Evolutionary conservation across 1,139 yeast genomes (phyloP), one percentile per base, ranked within the genome.

Genomic region (Spathaspora sp.): DNA sequence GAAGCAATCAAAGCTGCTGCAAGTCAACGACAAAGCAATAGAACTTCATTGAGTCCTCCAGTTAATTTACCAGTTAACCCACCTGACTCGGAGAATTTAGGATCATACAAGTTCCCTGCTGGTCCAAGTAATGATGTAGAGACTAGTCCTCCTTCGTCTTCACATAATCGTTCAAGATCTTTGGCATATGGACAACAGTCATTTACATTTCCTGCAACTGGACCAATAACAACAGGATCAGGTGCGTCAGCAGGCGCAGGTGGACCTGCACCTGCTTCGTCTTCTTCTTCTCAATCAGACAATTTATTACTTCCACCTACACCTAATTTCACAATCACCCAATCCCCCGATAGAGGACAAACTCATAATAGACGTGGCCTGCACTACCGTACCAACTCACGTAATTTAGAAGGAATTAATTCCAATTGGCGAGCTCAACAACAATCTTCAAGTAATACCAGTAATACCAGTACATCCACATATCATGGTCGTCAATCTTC

Each of bases 1-100:
- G 99, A 93, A 65, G 99, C 99, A n/a, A 91, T 89, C 58, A 85
- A 86, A 56, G 98, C 98, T 4, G 99, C 99, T 13, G 97, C 97
- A 7, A 82, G 82, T 58, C 79, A 74, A 53, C 91, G 90, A 43
- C 96, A 89, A 65, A 63, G 64, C 26, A 74, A 72, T 50, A 61
- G 70, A 53, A 57, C 64, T 27, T 60, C 74, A 2, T 60, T 69
- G 45, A 66, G 78, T 42, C 74, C 36, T 31, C 36, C 36, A 11
- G 36, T 31, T 13, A 11, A n/a, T 27, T 10, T 27, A 27, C 13
- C 31, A 10, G 13, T 13, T 10, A 13, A 13, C 16, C 34, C 9
- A 6, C n/a, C n/a, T 31, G 47, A 42, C 11, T 23, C 49, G 5
- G 72, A 67, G 15, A 56, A 50, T 39, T 52, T 59, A 38, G 68